Conservation (phyloP, 371 early-diverging fungal genomes). For the Phascolomyces articulosus region DNA sequence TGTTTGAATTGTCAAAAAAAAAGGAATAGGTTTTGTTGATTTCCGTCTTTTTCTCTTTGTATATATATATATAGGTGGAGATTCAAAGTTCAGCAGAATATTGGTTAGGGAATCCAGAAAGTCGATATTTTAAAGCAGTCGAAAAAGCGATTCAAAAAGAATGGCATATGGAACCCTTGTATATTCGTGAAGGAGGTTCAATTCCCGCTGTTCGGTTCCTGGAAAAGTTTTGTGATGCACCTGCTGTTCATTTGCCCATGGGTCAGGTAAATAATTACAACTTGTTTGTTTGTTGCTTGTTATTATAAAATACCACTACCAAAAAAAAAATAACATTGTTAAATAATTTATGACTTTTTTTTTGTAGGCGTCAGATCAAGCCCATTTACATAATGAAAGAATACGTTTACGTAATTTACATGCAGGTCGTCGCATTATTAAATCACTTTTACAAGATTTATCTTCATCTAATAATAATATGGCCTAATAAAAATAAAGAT, state of each 20-base stretch:
- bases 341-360: neutral
- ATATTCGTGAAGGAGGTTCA: slow-evolving; percentile 84
- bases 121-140: slow-evolving; percentile 70
- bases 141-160: slow-evolving; percentile 69
- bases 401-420: slow-evolving; percentile 72
- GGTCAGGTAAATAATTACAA: slow-evolving; percentile 57
- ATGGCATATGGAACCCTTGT: slow-evolving; percentile 64
- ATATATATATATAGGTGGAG: slow-evolving; percentile 38
- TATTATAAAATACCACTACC: neutral
- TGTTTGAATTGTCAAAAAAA: too few relatives aligned
- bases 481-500: too few relatives aligned
- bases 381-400: slow-evolving; percentile 81
- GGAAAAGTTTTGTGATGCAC: slow-evolving; percentile 71
- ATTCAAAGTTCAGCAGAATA: slow-evolving; percentile 74
- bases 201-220: slow-evolving; percentile 85
- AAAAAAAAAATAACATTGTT: neutral
- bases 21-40: neutral
- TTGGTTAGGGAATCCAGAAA: slow-evolving; percentile 79
- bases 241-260: slow-evolving; percentile 82
- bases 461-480: too few relatives aligned
- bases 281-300: neutral
- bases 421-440: slow-evolving; percentile 71
- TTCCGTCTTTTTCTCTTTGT: too few relatives aligned
- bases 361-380: slow-evolving; percentile 79
- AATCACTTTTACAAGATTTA: slow-evolving; percentile 27